phyloP scores from a whole-genome alignment of 108 stramenopile species.

The Nitzschia sp. region DNA sequence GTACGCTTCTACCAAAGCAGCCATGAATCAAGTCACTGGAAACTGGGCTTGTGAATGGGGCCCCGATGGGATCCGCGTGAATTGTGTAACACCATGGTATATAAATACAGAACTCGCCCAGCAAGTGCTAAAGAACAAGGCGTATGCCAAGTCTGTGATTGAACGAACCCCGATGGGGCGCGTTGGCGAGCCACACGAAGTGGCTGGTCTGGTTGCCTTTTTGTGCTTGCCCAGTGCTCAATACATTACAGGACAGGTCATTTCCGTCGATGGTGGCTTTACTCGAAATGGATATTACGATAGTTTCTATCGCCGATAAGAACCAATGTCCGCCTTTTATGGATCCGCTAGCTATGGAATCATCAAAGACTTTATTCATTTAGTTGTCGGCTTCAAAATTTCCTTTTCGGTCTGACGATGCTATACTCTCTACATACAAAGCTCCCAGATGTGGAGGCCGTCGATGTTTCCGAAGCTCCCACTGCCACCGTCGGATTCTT shows the following conservation, averaged over 20 bases:
- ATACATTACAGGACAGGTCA: constrained; percentile 94
- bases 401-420: constrained; percentile 46
- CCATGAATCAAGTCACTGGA: constrained; percentile 94
- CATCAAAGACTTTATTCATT: no score
- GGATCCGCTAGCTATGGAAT: no score
- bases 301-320: constrained; percentile 35
- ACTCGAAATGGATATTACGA: constrained; percentile 55
- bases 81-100: constrained; percentile 86
- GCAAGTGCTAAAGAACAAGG: constrained; percentile 79
- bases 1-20: constrained; percentile 90
- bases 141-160: constrained; percentile 59
- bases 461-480: constrained; percentile 41
- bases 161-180: constrained; percentile 78
- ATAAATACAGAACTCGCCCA: constrained; percentile 75
- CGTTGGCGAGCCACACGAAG: constrained; percentile 81
- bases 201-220: constrained; percentile 87
- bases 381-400: constrained; percentile 39
- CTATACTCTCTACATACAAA: constrained; percentile 49
- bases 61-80: constrained; percentile 81
- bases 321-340: no score
- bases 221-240: constrained; percentile 81
- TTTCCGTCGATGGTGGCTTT: constrained; percentile 91
- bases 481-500: constrained; percentile 47
- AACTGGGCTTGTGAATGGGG: constrained; percentile 91
- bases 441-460: constrained; percentile 38